These are phyloP conservation scores for Oryza longistaminata DNA, from an alignment of 176 grass and related monocot species.

Conservation along the genomic window DNA sequence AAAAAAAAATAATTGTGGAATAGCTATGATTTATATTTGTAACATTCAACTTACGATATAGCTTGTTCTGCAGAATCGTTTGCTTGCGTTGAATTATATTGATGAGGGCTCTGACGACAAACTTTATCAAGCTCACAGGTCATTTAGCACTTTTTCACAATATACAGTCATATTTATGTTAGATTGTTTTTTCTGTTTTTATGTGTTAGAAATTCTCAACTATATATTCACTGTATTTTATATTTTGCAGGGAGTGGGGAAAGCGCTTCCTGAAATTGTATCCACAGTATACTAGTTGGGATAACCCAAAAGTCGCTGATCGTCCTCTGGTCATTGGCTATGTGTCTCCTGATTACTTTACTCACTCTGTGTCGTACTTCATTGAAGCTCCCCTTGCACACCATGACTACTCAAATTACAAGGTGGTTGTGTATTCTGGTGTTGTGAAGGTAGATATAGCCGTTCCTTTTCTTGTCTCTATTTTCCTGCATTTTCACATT, in stretches of 20 bases:
- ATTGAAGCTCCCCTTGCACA: constrained; percentile 90
- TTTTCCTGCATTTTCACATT: background rate
- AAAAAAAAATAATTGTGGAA: background rate
- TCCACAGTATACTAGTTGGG: constrained; percentile 81
- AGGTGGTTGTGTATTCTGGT: constrained; percentile 88
- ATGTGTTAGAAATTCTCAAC: background rate
- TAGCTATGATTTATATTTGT: background rate
- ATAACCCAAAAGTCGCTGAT: constrained; percentile 83
- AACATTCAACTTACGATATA: constrained; percentile 16
- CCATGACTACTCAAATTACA: constrained; percentile 83
- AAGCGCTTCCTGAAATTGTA: constrained; percentile 85
- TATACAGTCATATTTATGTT: constrained; percentile 17
- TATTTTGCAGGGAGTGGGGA: constrained; percentile 88
- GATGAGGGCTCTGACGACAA: constrained; percentile 90
- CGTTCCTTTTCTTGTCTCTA: constrained; percentile 21
- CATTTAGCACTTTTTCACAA: constrained; percentile 26
- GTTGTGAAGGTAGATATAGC: constrained; percentile 89
- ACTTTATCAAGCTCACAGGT: constrained; percentile 97
- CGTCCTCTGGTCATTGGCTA: constrained; percentile 86
- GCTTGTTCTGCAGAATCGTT: constrained; percentile 80
- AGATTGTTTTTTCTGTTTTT: constrained; percentile 1
- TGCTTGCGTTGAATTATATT: constrained; percentile 98
- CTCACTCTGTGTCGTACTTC: constrained; percentile 98
- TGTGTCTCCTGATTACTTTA: constrained; percentile 98
- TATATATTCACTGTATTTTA: constrained; percentile 28